Evolutionary conservation across 2,329 filamentous ascomycete species (phyloP).

Genomic region (Epichloe scottii): DNA sequence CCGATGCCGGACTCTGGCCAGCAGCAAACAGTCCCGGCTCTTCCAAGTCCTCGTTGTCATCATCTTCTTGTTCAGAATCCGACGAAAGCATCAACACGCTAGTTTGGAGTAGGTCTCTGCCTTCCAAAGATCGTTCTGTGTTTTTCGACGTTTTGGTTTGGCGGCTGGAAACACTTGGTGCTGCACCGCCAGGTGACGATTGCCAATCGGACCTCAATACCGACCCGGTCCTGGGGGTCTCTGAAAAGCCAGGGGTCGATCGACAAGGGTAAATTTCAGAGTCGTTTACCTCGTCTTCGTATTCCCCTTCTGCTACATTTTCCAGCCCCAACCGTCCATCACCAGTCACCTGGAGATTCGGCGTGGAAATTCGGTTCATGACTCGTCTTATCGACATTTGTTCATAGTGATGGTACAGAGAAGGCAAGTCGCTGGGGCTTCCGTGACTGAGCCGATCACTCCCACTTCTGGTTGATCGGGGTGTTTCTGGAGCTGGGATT

Average conservation of each 20-base stretch:
- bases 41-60: slow-evolving; percentile 9
- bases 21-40: not conserved
- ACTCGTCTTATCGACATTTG: slow-evolving; percentile 38
- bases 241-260: slow-evolving; percentile 4
- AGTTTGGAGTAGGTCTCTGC: slow-evolving; percentile 39
- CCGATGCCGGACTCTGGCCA: not conserved
- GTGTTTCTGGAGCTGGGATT: slow-evolving; percentile 11
- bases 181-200: slow-evolving; percentile 26
- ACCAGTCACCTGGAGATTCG: not conserved
- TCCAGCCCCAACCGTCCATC: not conserved
- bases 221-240: slow-evolving; percentile 11
- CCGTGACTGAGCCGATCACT: slow-evolving; percentile 12
- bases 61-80: slow-evolving; percentile 38
- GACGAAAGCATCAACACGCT: slow-evolving; percentile 46
- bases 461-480: slow-evolving; percentile 15
- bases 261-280: not conserved
- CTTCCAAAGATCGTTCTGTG: slow-evolving; percentile 32
- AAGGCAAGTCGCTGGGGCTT: slow-evolving; percentile 30
- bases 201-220: slow-evolving; percentile 13
- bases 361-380: slow-evolving; percentile 15
- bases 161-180: slow-evolving; percentile 41
- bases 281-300: not conserved
- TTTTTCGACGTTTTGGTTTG: slow-evolving; percentile 40
- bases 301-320: not conserved
- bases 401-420: slow-evolving; percentile 47